Conservation (phyloP, 2,329 filamentous ascomycete genomes). For the Hymenoscyphus repandus region DNA sequence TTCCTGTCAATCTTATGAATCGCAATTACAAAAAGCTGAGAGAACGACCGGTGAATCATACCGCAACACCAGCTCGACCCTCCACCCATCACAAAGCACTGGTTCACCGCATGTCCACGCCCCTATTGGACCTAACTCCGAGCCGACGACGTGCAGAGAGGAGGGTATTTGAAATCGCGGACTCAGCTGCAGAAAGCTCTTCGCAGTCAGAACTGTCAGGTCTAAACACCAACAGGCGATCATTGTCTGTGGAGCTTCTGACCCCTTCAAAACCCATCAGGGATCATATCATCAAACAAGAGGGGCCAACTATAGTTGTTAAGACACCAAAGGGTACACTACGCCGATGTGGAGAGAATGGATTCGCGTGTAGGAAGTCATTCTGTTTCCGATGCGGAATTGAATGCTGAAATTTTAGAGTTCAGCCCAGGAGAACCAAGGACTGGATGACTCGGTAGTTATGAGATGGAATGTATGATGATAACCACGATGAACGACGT, state of each 20-base stretch:
- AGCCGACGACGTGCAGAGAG: slow-evolving; percentile 5
- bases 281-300: slow-evolving; percentile 2
- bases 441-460: too few species aligned
- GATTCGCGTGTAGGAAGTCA: slow-evolving; percentile 49
- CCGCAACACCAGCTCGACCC: background rate
- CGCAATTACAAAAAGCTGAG: slow-evolving; percentile 1
- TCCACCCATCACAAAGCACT: background rate
- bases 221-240: slow-evolving; percentile 1
- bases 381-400: slow-evolving; percentile 53
- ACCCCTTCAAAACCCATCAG: slow-evolving; percentile 5
- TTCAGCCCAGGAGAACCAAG: too few species aligned
- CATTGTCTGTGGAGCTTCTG: slow-evolving; percentile 8
- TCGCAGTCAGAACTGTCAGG: slow-evolving; percentile 1
- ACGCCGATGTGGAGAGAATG: slow-evolving; percentile 49
- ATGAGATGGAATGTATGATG: too few species aligned
- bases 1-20: background rate
- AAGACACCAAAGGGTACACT: slow-evolving; percentile 46
- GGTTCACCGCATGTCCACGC: slow-evolving; percentile 14
- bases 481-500: too few species aligned
- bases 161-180: slow-evolving; percentile 7
- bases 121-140: slow-evolving; percentile 24
- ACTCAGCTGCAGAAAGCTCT: slow-evolving; percentile 11
- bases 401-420: background rate
- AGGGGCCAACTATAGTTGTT: slow-evolving; percentile 22
- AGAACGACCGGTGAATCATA: background rate